Percentiles rank a stretch among this genome's conserved stretches.
Conservation (phyloP, 2,329 filamentous ascomycete genomes). For the Rutstroemia sp. region DNA sequence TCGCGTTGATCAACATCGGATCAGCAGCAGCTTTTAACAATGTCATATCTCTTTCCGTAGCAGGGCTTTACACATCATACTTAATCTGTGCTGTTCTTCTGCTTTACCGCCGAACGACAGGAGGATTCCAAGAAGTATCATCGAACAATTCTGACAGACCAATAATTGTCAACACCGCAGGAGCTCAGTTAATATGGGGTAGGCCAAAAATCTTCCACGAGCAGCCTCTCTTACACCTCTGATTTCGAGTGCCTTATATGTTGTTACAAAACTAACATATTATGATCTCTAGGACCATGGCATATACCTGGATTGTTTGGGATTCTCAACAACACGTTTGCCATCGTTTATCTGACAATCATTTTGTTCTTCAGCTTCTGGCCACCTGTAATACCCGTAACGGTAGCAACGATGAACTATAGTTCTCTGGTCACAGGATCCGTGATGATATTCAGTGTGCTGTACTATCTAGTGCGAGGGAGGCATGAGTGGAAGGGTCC, state of each 20-base stretch:
- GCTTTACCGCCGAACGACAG: conserved; percentile 7
- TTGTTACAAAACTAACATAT: neutral
- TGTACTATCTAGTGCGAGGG: conserved; percentile 5
- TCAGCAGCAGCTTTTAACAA: conserved; percentile 42
- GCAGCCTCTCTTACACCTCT: neutral
- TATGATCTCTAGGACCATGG: conserved; percentile 2
- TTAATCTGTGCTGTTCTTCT: conserved; percentile 6
- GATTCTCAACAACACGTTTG: conserved; percentile 34
- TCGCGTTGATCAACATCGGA: conserved; percentile 38
- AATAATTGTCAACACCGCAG: neutral
- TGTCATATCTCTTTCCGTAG: conserved; percentile 35
- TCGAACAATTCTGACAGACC: neutral
- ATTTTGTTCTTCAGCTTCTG: conserved; percentile 38
- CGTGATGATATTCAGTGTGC: conserved; percentile 4
- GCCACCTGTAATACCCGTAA: conserved; percentile 33
- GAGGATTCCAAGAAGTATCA: neutral
- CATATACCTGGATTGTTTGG: conserved; percentile 31
- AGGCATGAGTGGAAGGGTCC: neutral
- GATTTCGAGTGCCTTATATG: neutral
- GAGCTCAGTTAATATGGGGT: conserved; percentile 6
- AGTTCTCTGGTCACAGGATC: conserved; percentile 8
- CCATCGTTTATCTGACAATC: conserved; percentile 35
- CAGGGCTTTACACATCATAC: conserved; percentile 9
- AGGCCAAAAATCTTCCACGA: neutral
- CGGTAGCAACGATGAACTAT: conserved; percentile 39